These are phyloP conservation scores for Pogostemon cablin DNA, from an alignment of 257 asterid species.

Conservation along the genomic window DNA sequence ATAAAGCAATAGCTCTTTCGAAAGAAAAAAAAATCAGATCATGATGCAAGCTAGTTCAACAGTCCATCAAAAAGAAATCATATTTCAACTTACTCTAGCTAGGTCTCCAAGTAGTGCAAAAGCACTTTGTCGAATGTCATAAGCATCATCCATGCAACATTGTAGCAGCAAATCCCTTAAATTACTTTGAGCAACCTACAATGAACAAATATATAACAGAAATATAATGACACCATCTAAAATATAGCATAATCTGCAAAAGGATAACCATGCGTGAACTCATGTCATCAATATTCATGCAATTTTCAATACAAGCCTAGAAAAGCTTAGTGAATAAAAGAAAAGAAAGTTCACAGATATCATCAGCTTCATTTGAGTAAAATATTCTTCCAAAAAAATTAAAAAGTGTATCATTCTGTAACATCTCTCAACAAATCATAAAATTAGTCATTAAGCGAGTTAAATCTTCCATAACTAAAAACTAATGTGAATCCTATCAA, in stretches of 20 bases:
- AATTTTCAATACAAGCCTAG: not conserved
- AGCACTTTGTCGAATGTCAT: slow-evolving; percentile 95
- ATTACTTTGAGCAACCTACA: slow-evolving; percentile 82
- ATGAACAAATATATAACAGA: slow-evolving; percentile 26
- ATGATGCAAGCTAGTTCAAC: not conserved
- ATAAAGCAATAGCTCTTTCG: not conserved
- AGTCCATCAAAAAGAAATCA: slow-evolving; percentile 15
- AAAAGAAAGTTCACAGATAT: slow-evolving; percentile 1
- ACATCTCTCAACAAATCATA: not conserved
- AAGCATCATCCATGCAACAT: slow-evolving; percentile 93
- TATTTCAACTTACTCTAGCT: slow-evolving; percentile 71
- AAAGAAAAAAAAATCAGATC: not conserved
- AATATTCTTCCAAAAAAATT: not conserved
- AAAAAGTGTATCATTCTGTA: not conserved
- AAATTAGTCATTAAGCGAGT: slow-evolving; percentile 29
- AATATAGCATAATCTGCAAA: slow-evolving; percentile 8
- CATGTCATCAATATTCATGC: slow-evolving; percentile 3
- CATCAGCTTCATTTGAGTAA: slow-evolving; percentile 11
- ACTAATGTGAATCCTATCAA: slow-evolving; percentile 21
- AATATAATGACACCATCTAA: slow-evolving; percentile 7
- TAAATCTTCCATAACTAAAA: slow-evolving; percentile 11
- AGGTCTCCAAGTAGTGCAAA: slow-evolving; percentile 99
- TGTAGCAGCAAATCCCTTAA: slow-evolving; percentile 91
- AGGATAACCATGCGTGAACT: slow-evolving; percentile 22
- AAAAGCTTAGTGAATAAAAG: slow-evolving; percentile 7